Evolutionary conservation across 306 rosid species (phyloP).

Genomic region (Rosa multiflora): DNA sequence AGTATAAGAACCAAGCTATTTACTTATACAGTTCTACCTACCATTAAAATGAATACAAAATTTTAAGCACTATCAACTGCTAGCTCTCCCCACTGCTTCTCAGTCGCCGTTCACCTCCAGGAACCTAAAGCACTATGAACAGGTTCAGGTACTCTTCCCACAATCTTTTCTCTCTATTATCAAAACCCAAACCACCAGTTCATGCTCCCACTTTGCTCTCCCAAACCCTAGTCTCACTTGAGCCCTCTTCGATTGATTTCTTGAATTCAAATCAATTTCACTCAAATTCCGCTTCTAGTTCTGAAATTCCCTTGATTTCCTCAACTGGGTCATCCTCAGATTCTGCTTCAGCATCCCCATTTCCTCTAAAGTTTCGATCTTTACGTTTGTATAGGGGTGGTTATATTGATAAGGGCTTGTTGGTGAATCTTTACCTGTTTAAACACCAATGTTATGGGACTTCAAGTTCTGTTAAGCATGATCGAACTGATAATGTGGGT

Average conservation of each 20-base stretch:
- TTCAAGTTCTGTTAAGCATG: conserved; percentile 1
- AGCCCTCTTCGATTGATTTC: conserved; percentile 2
- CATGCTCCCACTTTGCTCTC: conserved; percentile 2
- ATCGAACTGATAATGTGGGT: conserved; percentile 6
- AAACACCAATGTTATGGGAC: conserved; percentile 3
- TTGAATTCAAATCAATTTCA: conserved; percentile 17
- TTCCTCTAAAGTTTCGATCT: conserved; percentile 21
- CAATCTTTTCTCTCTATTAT: conserved; percentile 19
- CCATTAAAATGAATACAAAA: too few species aligned
- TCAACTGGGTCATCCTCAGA: conserved; percentile 30
- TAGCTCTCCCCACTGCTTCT: neutral
- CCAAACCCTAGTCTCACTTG: conserved; percentile 22
- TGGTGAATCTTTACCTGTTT: conserved; percentile 9
- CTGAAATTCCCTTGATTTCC: conserved; percentile 15
- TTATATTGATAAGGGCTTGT: neutral
- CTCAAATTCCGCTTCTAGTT: conserved; percentile 13
- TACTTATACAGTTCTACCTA: too few species aligned
- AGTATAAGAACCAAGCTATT: neutral
- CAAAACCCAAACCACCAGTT: conserved; percentile 14
- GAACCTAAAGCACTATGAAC: conserved; percentile 9
- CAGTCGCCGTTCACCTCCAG: conserved; percentile 3
- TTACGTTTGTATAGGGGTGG: conserved; percentile 1
- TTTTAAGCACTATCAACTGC: neutral
- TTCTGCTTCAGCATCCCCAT: conserved; percentile 16
- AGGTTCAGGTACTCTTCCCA: conserved; percentile 42